phyloP scores from a whole-genome alignment of 768 basidiomycete species.

The Boletus vinaceobasis region DNA sequence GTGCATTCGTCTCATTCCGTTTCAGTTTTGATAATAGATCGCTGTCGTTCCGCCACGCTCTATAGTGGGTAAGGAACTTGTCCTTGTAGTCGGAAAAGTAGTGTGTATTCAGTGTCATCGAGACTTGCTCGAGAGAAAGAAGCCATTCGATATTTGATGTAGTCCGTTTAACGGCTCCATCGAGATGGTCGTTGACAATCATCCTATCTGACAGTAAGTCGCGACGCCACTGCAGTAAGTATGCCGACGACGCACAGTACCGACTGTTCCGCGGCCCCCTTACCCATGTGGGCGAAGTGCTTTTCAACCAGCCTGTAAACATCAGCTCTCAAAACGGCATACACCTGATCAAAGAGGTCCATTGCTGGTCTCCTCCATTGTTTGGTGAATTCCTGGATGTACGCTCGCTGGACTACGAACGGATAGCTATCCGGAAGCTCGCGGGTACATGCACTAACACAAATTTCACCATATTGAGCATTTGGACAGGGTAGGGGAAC shows the following conservation, averaged over 20 bases:
- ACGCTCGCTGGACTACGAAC: not conserved
- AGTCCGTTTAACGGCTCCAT: not conserved
- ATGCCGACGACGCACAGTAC: not conserved
- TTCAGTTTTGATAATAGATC: not conserved
- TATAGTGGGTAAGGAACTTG: not conserved
- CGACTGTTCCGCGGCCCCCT: not conserved
- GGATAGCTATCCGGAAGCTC: not conserved
- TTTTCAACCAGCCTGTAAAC: not conserved
- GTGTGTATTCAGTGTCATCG: not conserved
- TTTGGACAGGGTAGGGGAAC: not conserved
- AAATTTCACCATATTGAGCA: not conserved
- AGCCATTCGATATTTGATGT: not conserved
- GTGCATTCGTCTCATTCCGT: too few relatives aligned
- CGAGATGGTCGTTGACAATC: not conserved
- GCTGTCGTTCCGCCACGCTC: not conserved
- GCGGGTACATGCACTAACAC: not conserved
- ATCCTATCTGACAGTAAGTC: not conserved
- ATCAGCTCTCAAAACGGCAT: not conserved
- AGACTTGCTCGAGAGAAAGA: not conserved
- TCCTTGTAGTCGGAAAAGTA: not conserved
- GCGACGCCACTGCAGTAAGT: not conserved
- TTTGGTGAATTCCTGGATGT: not conserved
- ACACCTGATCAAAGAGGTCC: not conserved
- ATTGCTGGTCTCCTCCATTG: not conserved
- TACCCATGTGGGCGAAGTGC: not conserved